Base-by-base conservation (phyloP, 805 yeast species). In the Brettanomyces naardenensis region DNA sequence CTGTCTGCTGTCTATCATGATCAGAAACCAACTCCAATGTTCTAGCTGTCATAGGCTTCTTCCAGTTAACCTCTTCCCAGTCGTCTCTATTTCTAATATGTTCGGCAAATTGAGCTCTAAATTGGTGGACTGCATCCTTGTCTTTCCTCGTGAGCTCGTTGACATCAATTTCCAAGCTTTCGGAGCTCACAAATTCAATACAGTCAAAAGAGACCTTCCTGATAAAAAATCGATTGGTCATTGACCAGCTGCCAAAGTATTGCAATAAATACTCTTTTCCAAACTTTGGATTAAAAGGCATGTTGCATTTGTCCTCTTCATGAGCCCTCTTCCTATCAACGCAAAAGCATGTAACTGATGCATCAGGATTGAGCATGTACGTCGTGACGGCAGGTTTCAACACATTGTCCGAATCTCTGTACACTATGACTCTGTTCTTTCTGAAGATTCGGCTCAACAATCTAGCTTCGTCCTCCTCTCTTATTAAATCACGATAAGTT, bases 381-480 rank as follows among this genome's bases (percentile, higher is more conserved):
- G 35, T 25, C 14, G 80, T 59, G 39, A 80, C 68, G 4, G 88
- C 94, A 10, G 73, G 58, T 34, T 63, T 55, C 1, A 69, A 45
- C 13, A 57, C 53, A 4, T 59, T 68, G 5, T 62, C 52, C 4
- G 56, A 54, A 50, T 78, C 80, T 42, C 75, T 67, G 54, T 64
- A 86, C 5, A 79, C 66, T 37, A 84, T 49, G 35, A 82, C 52
- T 42, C 81, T 65, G 3, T 89, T 90, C 2, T 59, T 52, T 38
- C 59, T 65, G 36, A 83, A 57, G 15, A 68, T 58, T 25, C 66
- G 65, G 38, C 73, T 66, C n/a, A 73, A 59, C 3, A 65, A 50
- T 1, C 80, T 66, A 35, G 71, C 62, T 31, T 65, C 64, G 29
- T 69, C 58, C n/a, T 74, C 52, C 33, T 71, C 75, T 5, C 51